A percentile compares a stretch with the other conserved stretches of the same genome.
phyloP scores from a whole-genome alignment of 768 basidiomycete genomes.

The Asterophora lycoperdoides region DNA sequence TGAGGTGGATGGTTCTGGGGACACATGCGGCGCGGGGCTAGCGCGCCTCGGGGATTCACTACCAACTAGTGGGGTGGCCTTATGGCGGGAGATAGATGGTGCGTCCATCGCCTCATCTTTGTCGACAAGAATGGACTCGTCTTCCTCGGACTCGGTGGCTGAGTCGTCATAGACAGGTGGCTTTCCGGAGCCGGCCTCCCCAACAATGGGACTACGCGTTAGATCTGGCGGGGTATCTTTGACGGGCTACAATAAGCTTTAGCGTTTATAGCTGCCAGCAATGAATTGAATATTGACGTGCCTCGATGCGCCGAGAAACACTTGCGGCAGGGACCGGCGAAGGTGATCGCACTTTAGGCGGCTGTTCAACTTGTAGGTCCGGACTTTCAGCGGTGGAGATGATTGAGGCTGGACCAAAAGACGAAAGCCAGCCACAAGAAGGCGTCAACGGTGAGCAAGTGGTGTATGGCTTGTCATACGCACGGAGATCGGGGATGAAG shows the following conservation, averaged over 20 bases:
- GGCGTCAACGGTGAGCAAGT: slow-evolving; percentile 9
- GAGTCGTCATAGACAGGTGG: slow-evolving; percentile 33
- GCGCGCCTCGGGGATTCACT: slow-evolving; percentile 1
- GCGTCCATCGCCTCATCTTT: background rate
- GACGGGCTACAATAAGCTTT: background rate
- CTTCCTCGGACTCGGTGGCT: slow-evolving; percentile 44
- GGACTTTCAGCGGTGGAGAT: slow-evolving; percentile 42
- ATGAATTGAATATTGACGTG: background rate
- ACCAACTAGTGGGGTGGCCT: background rate
- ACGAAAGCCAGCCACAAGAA: slow-evolving; percentile 11
- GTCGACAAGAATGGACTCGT: slow-evolving; percentile 21
- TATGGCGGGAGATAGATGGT: background rate
- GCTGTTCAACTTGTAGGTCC: slow-evolving; percentile 29
- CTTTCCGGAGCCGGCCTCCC: background rate
- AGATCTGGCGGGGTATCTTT: slow-evolving; percentile 6
- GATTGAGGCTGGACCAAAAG: slow-evolving; percentile 44
- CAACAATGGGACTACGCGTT: background rate
- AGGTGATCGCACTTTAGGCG: slow-evolving; percentile 10
- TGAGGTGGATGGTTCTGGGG: slow-evolving; percentile 11
- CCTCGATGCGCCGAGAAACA: slow-evolving; percentile 12
- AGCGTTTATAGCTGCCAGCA: slow-evolving; percentile 2
- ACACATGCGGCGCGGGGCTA: slow-evolving; percentile 10
- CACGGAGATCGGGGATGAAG: slow-evolving; percentile 61
- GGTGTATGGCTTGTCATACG: slow-evolving; percentile 24
- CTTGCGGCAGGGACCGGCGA: slow-evolving; percentile 12